phyloP scores from a whole-genome alignment of 495 filamentous ascomycete species.

The Aspergillus biplanus region DNA sequence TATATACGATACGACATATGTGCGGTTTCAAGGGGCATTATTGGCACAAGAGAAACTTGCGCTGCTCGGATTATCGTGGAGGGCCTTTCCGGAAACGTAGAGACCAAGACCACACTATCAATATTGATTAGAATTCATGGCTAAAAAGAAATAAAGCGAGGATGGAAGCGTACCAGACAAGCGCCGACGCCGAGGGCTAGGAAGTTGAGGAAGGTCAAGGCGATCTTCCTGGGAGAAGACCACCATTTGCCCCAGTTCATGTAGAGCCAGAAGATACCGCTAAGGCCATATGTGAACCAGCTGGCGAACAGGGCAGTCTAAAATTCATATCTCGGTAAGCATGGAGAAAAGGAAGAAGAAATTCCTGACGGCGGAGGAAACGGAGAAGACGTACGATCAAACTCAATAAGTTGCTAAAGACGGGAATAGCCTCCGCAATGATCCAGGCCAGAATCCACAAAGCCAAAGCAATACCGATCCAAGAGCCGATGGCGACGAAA shows the following conservation, averaged over 20 bases:
- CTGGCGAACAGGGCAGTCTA: slow-evolving; percentile 47
- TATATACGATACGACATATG: slow-evolving; percentile 1
- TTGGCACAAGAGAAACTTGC: slow-evolving; percentile 49
- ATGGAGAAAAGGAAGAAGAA: not conserved
- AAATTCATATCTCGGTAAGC: slow-evolving; percentile 11
- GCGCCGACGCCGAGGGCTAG: slow-evolving; percentile 37
- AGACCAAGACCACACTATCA: slow-evolving; percentile 47
- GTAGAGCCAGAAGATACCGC: slow-evolving; percentile 50
- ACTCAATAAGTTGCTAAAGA: slow-evolving; percentile 68
- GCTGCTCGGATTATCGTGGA: slow-evolving; percentile 41
- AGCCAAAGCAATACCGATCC: slow-evolving; percentile 58
- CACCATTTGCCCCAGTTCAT: slow-evolving; percentile 44
- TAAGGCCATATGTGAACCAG: slow-evolving; percentile 42
- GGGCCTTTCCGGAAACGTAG: slow-evolving; percentile 47
- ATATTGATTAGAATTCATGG: not conserved
- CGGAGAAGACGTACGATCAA: slow-evolving; percentile 43
- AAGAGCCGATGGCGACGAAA: slow-evolving; percentile 52
- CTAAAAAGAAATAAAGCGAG: slow-evolving; percentile 11
- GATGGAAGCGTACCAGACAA: slow-evolving; percentile 32
- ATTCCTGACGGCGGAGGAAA: slow-evolving; percentile 13
- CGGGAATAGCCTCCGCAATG: slow-evolving; percentile 72
- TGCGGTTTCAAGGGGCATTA: slow-evolving; percentile 30
- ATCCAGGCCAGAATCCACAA: slow-evolving; percentile 72
- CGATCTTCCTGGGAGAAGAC: slow-evolving; percentile 38
- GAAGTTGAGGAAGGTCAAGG: slow-evolving; percentile 40